Conservation (phyloP, 164 flowering plant species). For the Magnolia sinica region DNA sequence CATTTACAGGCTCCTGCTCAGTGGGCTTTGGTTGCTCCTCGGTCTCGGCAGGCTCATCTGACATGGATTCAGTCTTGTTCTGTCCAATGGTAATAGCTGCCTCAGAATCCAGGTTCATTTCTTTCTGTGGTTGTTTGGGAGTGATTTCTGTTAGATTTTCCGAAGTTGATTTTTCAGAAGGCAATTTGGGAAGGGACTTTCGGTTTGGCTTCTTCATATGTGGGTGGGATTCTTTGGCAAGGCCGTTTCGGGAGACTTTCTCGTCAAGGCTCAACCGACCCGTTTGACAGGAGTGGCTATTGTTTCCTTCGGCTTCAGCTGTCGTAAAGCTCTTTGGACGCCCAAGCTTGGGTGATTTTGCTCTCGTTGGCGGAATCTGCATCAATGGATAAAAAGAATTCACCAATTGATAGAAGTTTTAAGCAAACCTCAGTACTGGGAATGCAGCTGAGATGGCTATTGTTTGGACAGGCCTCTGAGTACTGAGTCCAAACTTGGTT, state of each 20-base stretch:
- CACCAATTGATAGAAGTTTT: not conserved
- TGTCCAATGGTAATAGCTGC: constrained; percentile 18
- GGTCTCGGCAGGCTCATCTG: constrained; percentile 9
- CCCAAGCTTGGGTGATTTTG: constrained; percentile 92
- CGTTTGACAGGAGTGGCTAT: constrained; percentile 19
- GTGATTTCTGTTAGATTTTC: constrained; percentile 29
- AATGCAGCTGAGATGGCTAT: not conserved
- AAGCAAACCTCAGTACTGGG: not conserved
- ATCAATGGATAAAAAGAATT: constrained; percentile 6
- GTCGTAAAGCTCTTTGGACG: constrained; percentile 51
- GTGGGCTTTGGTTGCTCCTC: constrained; percentile 26
- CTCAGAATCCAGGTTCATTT: constrained; percentile 16
- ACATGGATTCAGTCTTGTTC: constrained; percentile 13
- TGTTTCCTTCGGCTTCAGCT: constrained; percentile 40
- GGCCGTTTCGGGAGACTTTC: constrained; percentile 32
- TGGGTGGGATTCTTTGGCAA: constrained; percentile 34
- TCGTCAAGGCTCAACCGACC: constrained; percentile 67
- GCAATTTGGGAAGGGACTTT: constrained; percentile 84
- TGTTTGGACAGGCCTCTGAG: not conserved
- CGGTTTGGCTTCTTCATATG: constrained; percentile 59
- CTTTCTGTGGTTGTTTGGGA: constrained; percentile 8
- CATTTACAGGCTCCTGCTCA: constrained; percentile 20
- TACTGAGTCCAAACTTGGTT: not conserved
- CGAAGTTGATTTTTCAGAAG: constrained; percentile 56
- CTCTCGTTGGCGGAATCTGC: constrained; percentile 87